phyloP scores from a whole-genome alignment of 805 yeast species.

The Ogataea allantospora region DNA sequence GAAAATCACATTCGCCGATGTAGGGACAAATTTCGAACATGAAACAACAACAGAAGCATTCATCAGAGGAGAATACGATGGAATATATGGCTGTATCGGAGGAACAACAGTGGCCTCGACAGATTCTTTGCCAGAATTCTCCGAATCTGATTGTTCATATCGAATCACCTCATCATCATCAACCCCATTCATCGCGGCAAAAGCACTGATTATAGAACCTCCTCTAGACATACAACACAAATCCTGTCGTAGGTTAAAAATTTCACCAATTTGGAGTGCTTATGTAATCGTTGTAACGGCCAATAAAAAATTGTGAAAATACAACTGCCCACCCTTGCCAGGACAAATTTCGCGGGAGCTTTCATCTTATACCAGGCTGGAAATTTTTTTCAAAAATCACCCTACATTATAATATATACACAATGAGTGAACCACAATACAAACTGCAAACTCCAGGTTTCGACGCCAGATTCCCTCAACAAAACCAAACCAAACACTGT shows the following conservation, averaged over 20 bases:
- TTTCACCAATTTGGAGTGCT: background rate
- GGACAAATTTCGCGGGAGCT: conserved; percentile 3
- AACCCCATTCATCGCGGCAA: conserved; percentile 32
- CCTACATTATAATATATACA: conserved; percentile 8
- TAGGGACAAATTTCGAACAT: conserved; percentile 39
- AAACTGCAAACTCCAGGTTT: conserved; percentile 67
- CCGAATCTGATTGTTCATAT: conserved; percentile 13
- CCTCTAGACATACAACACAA: conserved; percentile 10
- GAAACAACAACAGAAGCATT: conserved; percentile 14
- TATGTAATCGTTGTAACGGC: conserved; percentile 4
- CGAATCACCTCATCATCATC: conserved; percentile 18
- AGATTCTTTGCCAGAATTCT: background rate
- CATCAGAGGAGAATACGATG: conserved; percentile 1
- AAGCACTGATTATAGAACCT: conserved; percentile 28
- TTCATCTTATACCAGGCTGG: conserved; percentile 5
- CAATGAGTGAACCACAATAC: conserved; percentile 32
- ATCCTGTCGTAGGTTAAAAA: conserved; percentile 3
- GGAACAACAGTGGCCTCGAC: background rate
- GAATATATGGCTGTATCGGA: conserved; percentile 7
- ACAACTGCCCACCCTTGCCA: background rate
- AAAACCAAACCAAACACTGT: conserved; percentile 97
- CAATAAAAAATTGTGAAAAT: conserved; percentile 10
- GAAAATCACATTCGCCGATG: conserved; percentile 38
- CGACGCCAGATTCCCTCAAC: conserved; percentile 95
- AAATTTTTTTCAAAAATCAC: conserved; percentile 12